phyloP scores from a whole-genome alignment of 2,329 filamentous ascomycete genomes.

The Mariannaea sp. region DNA sequence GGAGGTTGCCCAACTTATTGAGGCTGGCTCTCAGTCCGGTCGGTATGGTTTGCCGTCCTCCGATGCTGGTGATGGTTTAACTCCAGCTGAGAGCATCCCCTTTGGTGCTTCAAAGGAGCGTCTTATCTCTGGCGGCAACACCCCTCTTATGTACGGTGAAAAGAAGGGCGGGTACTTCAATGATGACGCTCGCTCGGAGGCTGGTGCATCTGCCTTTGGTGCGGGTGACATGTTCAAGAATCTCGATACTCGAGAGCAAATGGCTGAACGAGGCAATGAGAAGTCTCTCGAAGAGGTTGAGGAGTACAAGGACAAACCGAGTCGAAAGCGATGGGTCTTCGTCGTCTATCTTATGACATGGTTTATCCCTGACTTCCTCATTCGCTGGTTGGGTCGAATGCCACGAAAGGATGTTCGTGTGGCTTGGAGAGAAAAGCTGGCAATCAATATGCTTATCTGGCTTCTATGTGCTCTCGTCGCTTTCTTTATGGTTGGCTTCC shows the following conservation, averaged over 20 bases:
- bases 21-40: slow-evolving; percentile 59
- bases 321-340: slow-evolving; percentile 89
- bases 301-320: slow-evolving; percentile 74
- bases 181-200: slow-evolving; percentile 89
- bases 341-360: slow-evolving; percentile 84
- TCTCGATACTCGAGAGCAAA: slow-evolving; percentile 88
- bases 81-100: slow-evolving; percentile 61
- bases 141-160: slow-evolving; percentile 71
- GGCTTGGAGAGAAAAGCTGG: slow-evolving; percentile 96
- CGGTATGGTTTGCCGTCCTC: slow-evolving; percentile 47
- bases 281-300: slow-evolving; percentile 91
- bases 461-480: slow-evolving; percentile 74
- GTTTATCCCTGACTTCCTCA: slow-evolving; percentile 82
- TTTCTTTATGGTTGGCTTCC: slow-evolving; percentile 92
- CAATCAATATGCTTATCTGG: slow-evolving; percentile 99
- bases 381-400: slow-evolving; percentile 80
- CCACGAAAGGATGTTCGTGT: slow-evolving; percentile 87
- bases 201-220: slow-evolving; percentile 87
- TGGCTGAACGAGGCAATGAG: slow-evolving; percentile 94
- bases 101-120: slow-evolving; percentile 69
- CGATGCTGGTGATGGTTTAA: slow-evolving; percentile 66
- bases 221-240: slow-evolving; percentile 98
- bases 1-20: slow-evolving; percentile 78
- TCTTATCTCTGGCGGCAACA: slow-evolving; percentile 56
- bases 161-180: slow-evolving; percentile 84